phyloP scores from a whole-genome alignment of 306 rosid genomes.

The Adenanthera pavonina region DNA sequence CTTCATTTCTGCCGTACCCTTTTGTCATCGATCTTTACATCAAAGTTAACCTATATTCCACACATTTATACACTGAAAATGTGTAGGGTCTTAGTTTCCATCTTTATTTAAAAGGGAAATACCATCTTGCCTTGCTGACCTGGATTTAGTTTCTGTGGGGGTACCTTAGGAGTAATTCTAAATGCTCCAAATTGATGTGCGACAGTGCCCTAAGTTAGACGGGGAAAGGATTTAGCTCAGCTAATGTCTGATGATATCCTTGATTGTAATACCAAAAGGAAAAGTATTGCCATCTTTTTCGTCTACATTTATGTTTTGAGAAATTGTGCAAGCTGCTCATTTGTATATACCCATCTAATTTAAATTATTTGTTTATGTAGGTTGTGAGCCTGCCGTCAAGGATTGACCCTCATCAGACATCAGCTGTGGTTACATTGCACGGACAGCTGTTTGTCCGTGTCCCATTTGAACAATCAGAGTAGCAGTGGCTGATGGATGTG shows the following conservation, averaged over 20 bases:
- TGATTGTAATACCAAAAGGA: neutral
- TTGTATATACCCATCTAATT: neutral
- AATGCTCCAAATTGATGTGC: neutral
- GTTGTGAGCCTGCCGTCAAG: conserved; percentile 87
- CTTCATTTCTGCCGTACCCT: conserved; percentile 3
- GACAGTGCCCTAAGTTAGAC: neutral
- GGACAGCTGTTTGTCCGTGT: conserved; percentile 97
- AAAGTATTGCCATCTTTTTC: neutral
- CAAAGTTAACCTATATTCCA: neutral
- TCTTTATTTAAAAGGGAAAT: neutral
- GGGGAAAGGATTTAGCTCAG: neutral
- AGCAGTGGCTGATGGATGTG: conserved; percentile 34
- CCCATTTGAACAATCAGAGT: conserved; percentile 84
- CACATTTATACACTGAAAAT: neutral
- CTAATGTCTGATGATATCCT: neutral
- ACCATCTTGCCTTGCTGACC: neutral
- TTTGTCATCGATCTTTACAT: neutral
- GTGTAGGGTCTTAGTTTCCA: neutral
- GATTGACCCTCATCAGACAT: conserved; percentile 96
- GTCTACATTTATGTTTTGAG: neutral
- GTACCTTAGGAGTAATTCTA: neutral
- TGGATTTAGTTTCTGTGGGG: no score
- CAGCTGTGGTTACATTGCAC: conserved; percentile 96
- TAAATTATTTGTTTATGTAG: conserved; percentile 46
- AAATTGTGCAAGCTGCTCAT: neutral